Evolutionary conservation across 1,139 yeast species (phyloP), one percentile per base, ranked within the genome.

Genomic region (Candida anutae): DNA sequence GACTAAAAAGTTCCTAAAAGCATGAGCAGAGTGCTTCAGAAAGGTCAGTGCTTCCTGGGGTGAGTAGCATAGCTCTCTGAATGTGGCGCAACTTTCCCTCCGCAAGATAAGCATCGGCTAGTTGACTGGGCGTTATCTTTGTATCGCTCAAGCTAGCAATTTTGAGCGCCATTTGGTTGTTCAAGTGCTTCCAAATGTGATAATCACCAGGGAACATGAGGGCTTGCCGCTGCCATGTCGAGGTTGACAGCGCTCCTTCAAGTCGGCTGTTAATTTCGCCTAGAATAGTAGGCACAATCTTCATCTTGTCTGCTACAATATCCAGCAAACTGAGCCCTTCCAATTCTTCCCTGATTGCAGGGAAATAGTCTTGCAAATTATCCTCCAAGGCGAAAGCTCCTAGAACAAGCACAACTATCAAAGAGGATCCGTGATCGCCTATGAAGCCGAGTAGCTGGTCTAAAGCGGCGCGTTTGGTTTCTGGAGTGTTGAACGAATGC

Each of bases 311-410:
- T 2, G 51, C 49, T 6, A 66, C 57, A 21, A 76, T 45, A 17
- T 66, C 72, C 1, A 48, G 45, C 22, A 79, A 47, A 2, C 77
- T 51, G 24, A 84, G 50, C 0, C 62, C 55, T 15, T 58, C 62
- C 25, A 88, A 56, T 47, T 85, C 95, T 15, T 77, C 81, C 30
- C 68, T 68, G 13, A 84, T 69, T 0, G 93, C 77, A 2, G 64
- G 71, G 25, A 72, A 55, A 38, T 82, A 67, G 16, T 80, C 85
- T 1, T 58, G 62, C 38, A 75, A 58, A 27, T 70, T 58, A 28
- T 83, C 87, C 11, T 74, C 64, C 5, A 88, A 50, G 0, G 94
- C 77, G 24, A 88, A 76, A 0, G 94, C 90, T 5, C 95, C 95
- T 25, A 88, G 61, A 1, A 87, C 72, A 29, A 87, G 51, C 0